Base-by-base conservation (phyloP, 2,329 filamentous ascomycete species). In the Fusarium xyrophilum region DNA sequence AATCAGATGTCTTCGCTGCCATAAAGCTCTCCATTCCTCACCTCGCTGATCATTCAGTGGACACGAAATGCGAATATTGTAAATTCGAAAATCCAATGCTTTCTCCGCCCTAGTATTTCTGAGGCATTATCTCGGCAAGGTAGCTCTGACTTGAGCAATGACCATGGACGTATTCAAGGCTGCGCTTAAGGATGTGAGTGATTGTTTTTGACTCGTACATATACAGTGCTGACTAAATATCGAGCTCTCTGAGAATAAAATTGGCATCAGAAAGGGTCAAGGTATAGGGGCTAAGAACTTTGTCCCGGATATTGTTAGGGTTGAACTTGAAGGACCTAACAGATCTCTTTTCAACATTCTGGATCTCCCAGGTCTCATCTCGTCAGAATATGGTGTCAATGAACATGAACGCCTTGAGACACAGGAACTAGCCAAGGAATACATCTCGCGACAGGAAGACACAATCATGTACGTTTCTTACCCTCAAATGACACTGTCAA, bases 321-420 rank as follows among this genome's bases (percentile, higher is more conserved):
- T 52, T 19, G 25, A 52, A 13, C 48, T 52, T 7, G 38, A 27
- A 8, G 48, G 48, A 17, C 48, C 48, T 13, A 19, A 39, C 14
- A 36, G 35, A 39, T 52, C 48, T 14, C 48, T 13, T 12, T 39
- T 52, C 14, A 52, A 52, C 25, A 52, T 52, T 2, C 15, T 52
- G 14, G 48, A 52, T 21, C 48, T 52, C 17, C 48, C 48, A 21
- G 48, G 48, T 9, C 48, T 52, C 48, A 36, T 52, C 19, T 38
- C n/a, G 5, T 52, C 48, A 52, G 35, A 36, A 2, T 36, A 39
- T 27, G 33, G 33, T 17, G 35, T 52, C 19, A 52, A 52, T 28
- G 25, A 52, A 12, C 35, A 35, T 3, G 48, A 52, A 10, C 35
- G 28, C 11, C 33, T 21, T 11, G 48, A 35, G 15, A 52, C 48